Percentiles rank a stretch among this genome's conserved stretches.
These are phyloP conservation scores for Poteriospumella lacustris DNA, from an alignment of 108 stramenopile species.

Conservation along the genomic window DNA sequence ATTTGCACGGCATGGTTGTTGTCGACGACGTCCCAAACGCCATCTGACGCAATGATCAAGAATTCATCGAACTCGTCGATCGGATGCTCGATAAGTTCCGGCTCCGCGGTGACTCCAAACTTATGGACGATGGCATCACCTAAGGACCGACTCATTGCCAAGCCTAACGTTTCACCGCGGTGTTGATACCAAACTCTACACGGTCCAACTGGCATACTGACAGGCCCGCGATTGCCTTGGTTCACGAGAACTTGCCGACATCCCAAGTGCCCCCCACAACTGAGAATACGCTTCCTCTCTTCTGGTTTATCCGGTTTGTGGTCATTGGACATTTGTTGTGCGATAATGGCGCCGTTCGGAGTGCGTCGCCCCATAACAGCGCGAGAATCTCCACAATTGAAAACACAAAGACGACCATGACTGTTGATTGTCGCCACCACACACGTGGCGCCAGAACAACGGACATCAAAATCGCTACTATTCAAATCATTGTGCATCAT, in stretches of 20 bases:
- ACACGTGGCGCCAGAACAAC: conserved; percentile 46
- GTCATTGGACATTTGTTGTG: conserved; percentile 43
- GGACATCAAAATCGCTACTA: conserved; percentile 33
- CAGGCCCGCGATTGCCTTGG: conserved; percentile 30
- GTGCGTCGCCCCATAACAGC: conserved; percentile 35
- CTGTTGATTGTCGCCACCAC: conserved; percentile 31
- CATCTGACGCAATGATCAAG: conserved; percentile 46
- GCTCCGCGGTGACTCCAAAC: conserved; percentile 45
- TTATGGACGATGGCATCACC: conserved; percentile 50
- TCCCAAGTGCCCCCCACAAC: conserved; percentile 36
- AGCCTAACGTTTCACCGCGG: conserved; percentile 43
- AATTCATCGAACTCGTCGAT: conserved; percentile 36
- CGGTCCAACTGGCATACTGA: conserved; percentile 45
- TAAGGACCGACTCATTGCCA: conserved; percentile 50
- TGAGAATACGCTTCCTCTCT: conserved; percentile 39
- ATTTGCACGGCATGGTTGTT: conserved; percentile 45
- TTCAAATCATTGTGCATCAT: conserved; percentile 36
- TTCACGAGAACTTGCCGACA: conserved; percentile 44
- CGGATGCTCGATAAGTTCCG: conserved; percentile 45
- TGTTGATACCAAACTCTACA: conserved; percentile 47
- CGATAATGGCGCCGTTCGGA: not conserved
- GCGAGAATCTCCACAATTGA: conserved; percentile 43
- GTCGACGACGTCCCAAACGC: conserved; percentile 50
- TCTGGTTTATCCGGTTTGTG: conserved; percentile 51
- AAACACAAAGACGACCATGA: conserved; percentile 33